Conservation (phyloP, 108 stramenopile species). For the Skeletonema menzelii region DNA sequence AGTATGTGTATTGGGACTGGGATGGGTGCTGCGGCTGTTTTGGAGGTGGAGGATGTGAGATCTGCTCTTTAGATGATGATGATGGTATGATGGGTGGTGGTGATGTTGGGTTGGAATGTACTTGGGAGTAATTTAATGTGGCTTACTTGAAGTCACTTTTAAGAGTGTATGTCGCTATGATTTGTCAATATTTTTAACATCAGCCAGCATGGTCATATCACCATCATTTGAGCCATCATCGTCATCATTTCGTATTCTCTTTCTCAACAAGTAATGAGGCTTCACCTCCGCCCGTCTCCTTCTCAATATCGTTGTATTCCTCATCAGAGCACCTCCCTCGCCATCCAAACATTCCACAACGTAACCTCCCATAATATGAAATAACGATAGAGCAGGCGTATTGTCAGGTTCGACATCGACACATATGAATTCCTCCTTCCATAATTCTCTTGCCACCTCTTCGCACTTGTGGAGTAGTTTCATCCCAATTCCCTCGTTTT, state of each 20-base stretch:
- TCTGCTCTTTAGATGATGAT: conserved; percentile 17
- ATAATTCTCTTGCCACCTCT: conserved; percentile 18
- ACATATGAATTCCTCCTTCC: conserved; percentile 25
- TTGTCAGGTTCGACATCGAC: conserved; percentile 38
- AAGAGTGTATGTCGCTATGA: too few species aligned
- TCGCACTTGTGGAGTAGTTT: conserved; percentile 33
- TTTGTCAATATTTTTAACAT: background rate
- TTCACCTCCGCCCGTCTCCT: conserved; percentile 22
- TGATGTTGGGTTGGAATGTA: background rate
- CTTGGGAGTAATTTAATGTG: too few species aligned
- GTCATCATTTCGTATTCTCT: conserved; percentile 12
- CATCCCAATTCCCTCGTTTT: conserved; percentile 26
- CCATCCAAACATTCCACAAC: conserved; percentile 12
- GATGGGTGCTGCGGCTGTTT: conserved; percentile 95
- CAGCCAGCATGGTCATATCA: background rate
- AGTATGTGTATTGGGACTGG: conserved; percentile 98
- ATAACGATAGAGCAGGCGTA: conserved; percentile 21
- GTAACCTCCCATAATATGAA: conserved; percentile 27
- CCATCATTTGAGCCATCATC: background rate
- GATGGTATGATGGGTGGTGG: too few species aligned
- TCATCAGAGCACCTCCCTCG: conserved; percentile 5
- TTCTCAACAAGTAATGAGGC: conserved; percentile 36
- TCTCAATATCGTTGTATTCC: conserved; percentile 33
- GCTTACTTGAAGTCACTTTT: too few species aligned
- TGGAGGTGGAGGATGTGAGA: conserved; percentile 72